Base-by-base conservation (phyloP, 2,329 filamentous ascomycete species). In the Pyrenophora graminea region DNA sequence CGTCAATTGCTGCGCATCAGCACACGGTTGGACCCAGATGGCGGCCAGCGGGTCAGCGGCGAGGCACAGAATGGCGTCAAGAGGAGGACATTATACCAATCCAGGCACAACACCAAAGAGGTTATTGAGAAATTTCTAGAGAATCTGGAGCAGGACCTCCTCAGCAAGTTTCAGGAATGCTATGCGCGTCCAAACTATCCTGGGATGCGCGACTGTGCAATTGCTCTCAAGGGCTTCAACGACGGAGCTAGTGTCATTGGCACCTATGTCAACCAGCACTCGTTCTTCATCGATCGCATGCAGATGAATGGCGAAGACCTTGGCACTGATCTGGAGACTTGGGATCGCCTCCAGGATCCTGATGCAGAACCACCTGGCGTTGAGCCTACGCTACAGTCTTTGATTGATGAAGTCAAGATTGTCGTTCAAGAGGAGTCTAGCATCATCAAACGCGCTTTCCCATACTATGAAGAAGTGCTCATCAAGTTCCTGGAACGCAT, bases 131-230 rank as follows among this genome's bases (percentile, higher is more conserved):
- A 96, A 72, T 99, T 97, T 73, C 90, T 92, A 21, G 94, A 99
- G 72, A 92, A 90, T 1, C 76, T 99, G 51, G 94, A 99, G 74
- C 96, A 97, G 70, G 94, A 99, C 68, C 79, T 99, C 33, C 77
- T 99, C 54, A 91, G 92, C 71, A 93, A 97, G 68, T 99, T 99
- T 75, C 95, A 99, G 78, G 91, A 95, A 69, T 97, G 93, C 77
- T 97, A 97, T 73, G 84, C 92, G 58, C 86, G 89, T 62, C 91
- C 96, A 66, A 96, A 97, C 74, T 97, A 96, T 68, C 91, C 97
- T 61, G 92, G 95, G 66, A 99, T 99, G 95, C 88, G 90, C 77
- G 94, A 97, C 71, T 99, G 94, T 71, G 90, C 95, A 47, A 90
- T 90, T 66, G 94, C 97, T 36, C 79, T 99, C 56, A 84, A 94